Base-by-base conservation (phyloP, 148 eudicot genomes). In the Euryodendron excelsum region DNA sequence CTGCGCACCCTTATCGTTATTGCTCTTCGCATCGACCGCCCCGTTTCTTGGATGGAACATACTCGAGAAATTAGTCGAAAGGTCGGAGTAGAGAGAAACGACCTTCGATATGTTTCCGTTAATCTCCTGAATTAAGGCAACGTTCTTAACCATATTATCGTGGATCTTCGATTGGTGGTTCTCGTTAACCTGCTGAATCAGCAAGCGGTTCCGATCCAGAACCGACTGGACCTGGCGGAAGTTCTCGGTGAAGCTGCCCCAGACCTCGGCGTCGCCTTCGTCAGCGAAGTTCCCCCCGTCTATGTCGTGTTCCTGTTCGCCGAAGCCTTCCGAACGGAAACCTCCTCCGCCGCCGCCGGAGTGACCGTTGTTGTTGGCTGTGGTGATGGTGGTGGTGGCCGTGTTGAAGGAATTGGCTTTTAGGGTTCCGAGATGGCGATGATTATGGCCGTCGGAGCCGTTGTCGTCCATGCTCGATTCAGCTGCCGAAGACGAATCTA, bases 161-260 rank as follows among this genome's bases (percentile, higher is more conserved):
- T 87, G 90, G 45, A 79, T 71, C 79, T 84, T 89, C 60, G 92
- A 91, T 76, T 79, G 89, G 72, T 91, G 94, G 30, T 91, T 91
- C 80, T 91, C 94, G 77, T 91, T 89, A 59, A 89, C 94, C 15
- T 87, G 92, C 77, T 83, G 84, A 45, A 89, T 91, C 86, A 91
- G 80, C 9, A 77, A 62, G 0, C 89, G 82, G 79, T 91, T 91
- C 73, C 82, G 90, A 69, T 91, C 92, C 41, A 91, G 75, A 60
- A 91, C 81, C 34, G 87, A 80, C 62, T 91, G 92, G 11, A 91
- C 94, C 58, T 85, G 80, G 17, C 77, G 84, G 78, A 91, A 89
- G 47, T 75, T 86, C 20, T 75, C 63, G 65, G 79, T 67, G 78
- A 90, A 82, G 39, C 65, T 61, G 20, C 73, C 69, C 93, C 93